Base-by-base conservation (phyloP, 495 filamentous ascomycete species). In the Talaromyces thailandensis region DNA sequence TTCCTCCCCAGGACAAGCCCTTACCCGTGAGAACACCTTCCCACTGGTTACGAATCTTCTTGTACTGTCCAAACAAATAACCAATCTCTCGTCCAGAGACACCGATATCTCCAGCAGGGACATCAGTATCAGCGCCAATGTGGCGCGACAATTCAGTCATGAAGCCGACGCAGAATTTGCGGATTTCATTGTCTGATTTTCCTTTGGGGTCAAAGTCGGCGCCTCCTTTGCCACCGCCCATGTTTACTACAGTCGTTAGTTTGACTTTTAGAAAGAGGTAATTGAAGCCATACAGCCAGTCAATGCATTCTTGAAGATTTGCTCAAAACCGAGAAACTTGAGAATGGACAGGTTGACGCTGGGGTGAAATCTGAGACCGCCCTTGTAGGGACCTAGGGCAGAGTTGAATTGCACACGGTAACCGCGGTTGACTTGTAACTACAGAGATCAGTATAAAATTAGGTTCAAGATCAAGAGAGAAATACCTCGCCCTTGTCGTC, bases 271-370 rank as follows among this genome's bases (percentile, higher is more conserved):
- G 21, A 24, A 26, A 37, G 23, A 31, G 12, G 8, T 21, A 28
- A 25, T 40, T 24, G 31, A 48, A 18, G 60, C 89, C 90, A 83
- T 80, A 93, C 90, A 78, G 66, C 94, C 94, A 64, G 94, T 98
- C 68, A 98, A 81, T 65, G 94, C 94, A 92, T 98, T 98, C 87
- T 98, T 98, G 84, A 98, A 97, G 79, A 91, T 94, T 83, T 98
- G 94, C 87, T 98, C 94, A 74, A 98, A 97, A 61, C 93, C 94
- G 68, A 98, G 82, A 83, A 98, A 98, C 81, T 98, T 98, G 65
- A 98, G 84, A 71, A 98, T 93, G 66, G 90, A 95, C 63, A 98
- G 82, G 81, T 98, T 98, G 78, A 98, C 94, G 6, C 40, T 85
- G 60, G 93, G 94, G 74, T 98, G 94, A 81, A 98, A 93, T 62